Base-by-base conservation (phyloP, 768 basidiomycete genomes). In the Leccinum uliginosum region DNA sequence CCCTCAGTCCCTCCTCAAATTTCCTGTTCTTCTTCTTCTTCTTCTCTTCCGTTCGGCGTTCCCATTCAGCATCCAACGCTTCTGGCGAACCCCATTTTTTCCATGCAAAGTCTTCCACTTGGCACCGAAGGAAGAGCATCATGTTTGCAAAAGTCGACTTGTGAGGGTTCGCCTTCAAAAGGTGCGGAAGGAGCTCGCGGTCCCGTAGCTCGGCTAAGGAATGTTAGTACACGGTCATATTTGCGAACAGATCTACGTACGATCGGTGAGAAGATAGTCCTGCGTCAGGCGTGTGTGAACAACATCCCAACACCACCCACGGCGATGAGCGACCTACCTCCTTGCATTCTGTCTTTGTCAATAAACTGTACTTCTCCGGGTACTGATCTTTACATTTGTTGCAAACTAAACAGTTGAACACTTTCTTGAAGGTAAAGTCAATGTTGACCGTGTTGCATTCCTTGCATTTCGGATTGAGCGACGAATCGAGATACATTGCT, bases 261-360 rank as follows among this genome's bases (percentile, higher is more conserved):
- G 81, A 70, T 98, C 95, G 23, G 95, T 98, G 52, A 98, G 74
- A 19, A 98, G 83, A 71, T 98, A 98, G 74, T 98, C 96, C 89
- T 92, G 67, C 30, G 54, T 47, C 43, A 17, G 17, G 9, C 14
- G 4, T 38, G 29, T 30, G 52, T 57, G 35, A 62, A 48, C 51
- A 62, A 48, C 51, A 54, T 30, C 30, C 7, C 32, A 48, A n/a
- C 35, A 30, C 43, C 35, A 30, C 43, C 7, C 8, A 55, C 26
- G 3, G 46, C n/a, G 44, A 51, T 29, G 30, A 17, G 43, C 29
- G 7, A 66, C 83, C 45, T 61, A 89, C 92, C 78, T 93, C 89
- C 73, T 95, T 97, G 73, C 96, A 98, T 74, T 99, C 97, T 0
- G 97, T 98, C 76, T 99, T 99, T 6, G 97, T 99, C 55, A 99